Conservation (phyloP, 2,329 filamentous ascomycete genomes). For the Nothopassalora personata region DNA sequence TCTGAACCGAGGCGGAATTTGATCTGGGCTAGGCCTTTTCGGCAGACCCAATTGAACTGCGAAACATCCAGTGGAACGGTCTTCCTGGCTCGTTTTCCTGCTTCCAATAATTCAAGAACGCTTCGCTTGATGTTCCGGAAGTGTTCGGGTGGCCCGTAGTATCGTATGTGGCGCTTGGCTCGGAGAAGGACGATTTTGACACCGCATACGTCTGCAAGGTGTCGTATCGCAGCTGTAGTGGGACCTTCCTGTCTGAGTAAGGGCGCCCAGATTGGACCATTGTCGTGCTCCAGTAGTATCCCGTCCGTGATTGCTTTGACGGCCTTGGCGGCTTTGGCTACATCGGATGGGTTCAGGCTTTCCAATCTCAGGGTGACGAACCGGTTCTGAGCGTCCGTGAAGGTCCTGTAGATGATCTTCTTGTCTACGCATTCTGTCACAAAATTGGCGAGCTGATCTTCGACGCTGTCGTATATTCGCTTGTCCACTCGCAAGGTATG, state of each 20-base stretch:
- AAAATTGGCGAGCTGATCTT: conserved; percentile 2
- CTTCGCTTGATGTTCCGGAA: neutral
- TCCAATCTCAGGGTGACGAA: conserved; percentile 7
- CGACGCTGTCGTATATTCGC: conserved; percentile 5
- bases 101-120: neutral
- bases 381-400: neutral
- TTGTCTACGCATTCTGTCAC: neutral
- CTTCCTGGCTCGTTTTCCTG: neutral
- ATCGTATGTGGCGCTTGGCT: neutral
- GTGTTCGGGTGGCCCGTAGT: neutral
- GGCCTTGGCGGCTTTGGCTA: conserved; percentile 1
- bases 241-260: neutral
- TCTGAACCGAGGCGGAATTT: neutral
- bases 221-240: neutral
- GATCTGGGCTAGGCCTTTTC: neutral
- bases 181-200: neutral
- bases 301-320: conserved; percentile 3
- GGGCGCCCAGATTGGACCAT: neutral
- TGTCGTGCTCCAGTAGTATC: neutral
- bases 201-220: neutral
- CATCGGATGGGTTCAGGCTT: neutral
- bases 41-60: neutral
- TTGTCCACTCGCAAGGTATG: conserved; percentile 1
- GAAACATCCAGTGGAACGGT: neutral
- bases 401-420: neutral